Conservation (phyloP, 2,329 filamentous ascomycete genomes). For the Hymenoscyphus fraxineus region DNA sequence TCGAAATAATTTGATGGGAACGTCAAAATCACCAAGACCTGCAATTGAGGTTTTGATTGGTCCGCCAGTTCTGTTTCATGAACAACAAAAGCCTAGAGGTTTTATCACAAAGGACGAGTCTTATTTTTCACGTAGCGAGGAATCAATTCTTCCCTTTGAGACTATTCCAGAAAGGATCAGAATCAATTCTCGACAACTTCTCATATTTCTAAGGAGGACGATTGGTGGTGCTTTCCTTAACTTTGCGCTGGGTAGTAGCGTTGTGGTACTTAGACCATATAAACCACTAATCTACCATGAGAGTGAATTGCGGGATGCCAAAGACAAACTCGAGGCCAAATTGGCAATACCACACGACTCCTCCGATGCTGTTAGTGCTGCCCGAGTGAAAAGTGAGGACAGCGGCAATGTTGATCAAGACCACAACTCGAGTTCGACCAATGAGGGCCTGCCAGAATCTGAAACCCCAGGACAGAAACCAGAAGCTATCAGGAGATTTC, state of each 20-base stretch:
- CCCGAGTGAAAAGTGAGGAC: background rate
- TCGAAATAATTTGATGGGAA: background rate
- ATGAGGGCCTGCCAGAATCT: background rate
- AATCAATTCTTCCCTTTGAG: background rate
- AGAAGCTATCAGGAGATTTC: background rate
- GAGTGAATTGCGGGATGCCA: background rate
- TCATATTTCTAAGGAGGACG: background rate
- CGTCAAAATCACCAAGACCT: background rate
- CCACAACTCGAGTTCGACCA: background rate
- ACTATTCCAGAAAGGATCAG: background rate
- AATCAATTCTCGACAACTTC: background rate
- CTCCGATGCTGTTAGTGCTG: no score
- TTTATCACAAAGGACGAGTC: background rate
- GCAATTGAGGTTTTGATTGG: background rate
- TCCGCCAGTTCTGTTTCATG: background rate
- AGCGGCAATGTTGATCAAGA: background rate
- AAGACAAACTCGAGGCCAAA: background rate
- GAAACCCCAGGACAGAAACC: no score
- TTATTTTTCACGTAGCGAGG: background rate
- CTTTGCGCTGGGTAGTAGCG: background rate
- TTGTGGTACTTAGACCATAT: background rate
- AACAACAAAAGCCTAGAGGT: background rate
- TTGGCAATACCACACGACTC: background rate
- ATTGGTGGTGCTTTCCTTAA: background rate
- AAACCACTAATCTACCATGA: background rate